phyloP scores from a whole-genome alignment of 106 monocot species.

The Acorus gramineus region DNA sequence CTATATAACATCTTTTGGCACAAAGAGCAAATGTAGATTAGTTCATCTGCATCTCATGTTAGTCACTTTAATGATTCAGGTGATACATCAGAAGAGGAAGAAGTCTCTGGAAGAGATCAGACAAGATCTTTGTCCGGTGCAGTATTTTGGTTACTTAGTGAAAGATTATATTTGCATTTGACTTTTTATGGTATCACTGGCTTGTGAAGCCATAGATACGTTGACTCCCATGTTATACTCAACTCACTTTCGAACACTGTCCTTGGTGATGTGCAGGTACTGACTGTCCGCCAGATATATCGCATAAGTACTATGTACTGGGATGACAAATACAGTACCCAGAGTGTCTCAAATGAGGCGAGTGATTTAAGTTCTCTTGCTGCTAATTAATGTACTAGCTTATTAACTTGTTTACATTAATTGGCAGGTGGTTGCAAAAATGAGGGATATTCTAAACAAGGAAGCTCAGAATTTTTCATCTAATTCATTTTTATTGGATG shows the following conservation, averaged over 20 bases:
- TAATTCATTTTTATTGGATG: slow-evolving; percentile 95
- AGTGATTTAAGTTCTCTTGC: slow-evolving; percentile 9
- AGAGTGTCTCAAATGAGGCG: slow-evolving; percentile 91
- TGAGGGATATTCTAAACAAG: slow-evolving; percentile 82
- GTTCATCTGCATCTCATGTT: slow-evolving; percentile 1
- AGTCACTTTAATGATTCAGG: slow-evolving; percentile 30
- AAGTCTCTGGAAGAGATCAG: slow-evolving; percentile 84
- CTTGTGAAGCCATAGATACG: too few species aligned
- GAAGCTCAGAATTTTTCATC: slow-evolving; percentile 68
- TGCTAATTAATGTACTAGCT: too few species aligned
- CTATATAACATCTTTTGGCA: neutral
- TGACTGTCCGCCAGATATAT: slow-evolving; percentile 90
- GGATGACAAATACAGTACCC: slow-evolving; percentile 96
- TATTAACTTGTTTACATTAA: neutral
- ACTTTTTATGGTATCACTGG: too few species aligned
- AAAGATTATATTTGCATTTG: too few species aligned
- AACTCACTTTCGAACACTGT: too few species aligned
- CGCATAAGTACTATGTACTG: slow-evolving; percentile 98
- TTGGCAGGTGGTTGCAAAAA: slow-evolving; percentile 71
- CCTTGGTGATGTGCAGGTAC: slow-evolving; percentile 24
- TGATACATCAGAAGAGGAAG: slow-evolving; percentile 95
- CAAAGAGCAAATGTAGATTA: neutral
- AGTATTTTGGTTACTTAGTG: too few species aligned
- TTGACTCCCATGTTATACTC: too few species aligned
- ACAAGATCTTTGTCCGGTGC: slow-evolving; percentile 94